phyloP scores from a whole-genome alignment of 495 filamentous ascomycete genomes.

The Thozetella sp. region DNA sequence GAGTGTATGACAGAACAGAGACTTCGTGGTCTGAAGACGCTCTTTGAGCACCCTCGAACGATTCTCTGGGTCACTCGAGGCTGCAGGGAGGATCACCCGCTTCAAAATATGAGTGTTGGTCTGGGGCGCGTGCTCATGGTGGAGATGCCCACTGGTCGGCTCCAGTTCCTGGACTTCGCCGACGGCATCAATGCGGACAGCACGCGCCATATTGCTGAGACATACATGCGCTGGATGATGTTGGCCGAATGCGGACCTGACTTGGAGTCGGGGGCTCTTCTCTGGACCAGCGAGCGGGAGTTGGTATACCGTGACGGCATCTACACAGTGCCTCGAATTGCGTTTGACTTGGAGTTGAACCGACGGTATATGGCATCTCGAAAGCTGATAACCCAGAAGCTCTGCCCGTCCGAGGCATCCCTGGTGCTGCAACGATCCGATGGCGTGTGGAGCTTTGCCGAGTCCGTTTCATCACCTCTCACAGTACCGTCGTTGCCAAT shows the following conservation, averaged over 20 bases:
- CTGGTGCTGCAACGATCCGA: neutral
- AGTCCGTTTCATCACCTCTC: neutral
- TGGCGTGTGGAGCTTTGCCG: neutral
- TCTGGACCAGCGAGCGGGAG: neutral
- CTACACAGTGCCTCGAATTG: neutral
- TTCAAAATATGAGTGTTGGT: neutral
- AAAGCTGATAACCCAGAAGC: neutral
- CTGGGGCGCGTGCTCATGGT: neutral
- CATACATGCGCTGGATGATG: neutral
- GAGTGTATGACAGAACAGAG: neutral
- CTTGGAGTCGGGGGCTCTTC: neutral
- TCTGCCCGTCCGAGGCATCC: neutral
- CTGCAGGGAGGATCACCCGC: neutral
- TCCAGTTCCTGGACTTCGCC: constrained; percentile 5
- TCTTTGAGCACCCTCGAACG: neutral
- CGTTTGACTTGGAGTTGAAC: neutral
- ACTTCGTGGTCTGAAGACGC: neutral
- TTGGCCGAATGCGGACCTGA: neutral
- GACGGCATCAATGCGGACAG: neutral
- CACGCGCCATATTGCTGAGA: neutral
- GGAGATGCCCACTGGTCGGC: neutral
- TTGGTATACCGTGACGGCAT: neutral
- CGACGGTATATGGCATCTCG: neutral
- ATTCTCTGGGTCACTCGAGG: constrained; percentile 4
- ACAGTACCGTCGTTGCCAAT: neutral